These are phyloP conservation scores for Musa acuminata DNA, from an alignment of 176 grass and related monocot genomes.

Conservation along the genomic window DNA sequence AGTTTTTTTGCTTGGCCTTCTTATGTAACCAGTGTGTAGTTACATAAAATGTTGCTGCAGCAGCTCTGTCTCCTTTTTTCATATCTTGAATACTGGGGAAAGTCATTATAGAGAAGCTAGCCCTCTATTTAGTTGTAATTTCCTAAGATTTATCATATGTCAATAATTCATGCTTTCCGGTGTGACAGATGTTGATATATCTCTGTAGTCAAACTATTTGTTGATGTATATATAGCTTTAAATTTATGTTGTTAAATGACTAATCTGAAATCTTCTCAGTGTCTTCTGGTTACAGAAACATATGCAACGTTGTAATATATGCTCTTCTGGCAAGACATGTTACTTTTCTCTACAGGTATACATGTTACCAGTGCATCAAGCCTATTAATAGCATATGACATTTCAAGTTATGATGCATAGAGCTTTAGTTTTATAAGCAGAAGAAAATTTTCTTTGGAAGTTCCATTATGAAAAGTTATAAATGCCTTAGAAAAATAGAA, in stretches of 20 bases:
- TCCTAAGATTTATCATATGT: too few species aligned
- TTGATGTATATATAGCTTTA: slow-evolving; percentile 10
- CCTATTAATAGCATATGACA: background rate
- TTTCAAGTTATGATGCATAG: background rate
- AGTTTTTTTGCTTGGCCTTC: too few species aligned
- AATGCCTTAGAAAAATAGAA: background rate
- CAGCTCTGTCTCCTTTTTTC: too few species aligned
- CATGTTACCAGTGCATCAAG: background rate
- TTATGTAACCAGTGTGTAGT: too few species aligned
- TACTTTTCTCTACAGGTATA: slow-evolving; percentile 91
- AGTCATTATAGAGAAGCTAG: too few species aligned
- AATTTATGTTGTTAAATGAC: slow-evolving; percentile 13
- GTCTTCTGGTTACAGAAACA: slow-evolving; percentile 55
- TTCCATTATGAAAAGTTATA: background rate
- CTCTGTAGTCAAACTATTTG: background rate
- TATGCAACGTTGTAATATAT: slow-evolving; percentile 68
- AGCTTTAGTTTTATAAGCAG: background rate
- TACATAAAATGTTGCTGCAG: too few species aligned
- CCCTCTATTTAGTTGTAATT: too few species aligned
- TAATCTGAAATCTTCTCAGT: slow-evolving; percentile 26
- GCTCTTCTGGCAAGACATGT: slow-evolving; percentile 88
- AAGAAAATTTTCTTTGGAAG: background rate
- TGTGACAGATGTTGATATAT: background rate
- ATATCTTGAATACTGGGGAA: too few species aligned
- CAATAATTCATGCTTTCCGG: background rate